Conservation (phyloP, 257 asterid species). For the Capsicum chinense region DNA sequence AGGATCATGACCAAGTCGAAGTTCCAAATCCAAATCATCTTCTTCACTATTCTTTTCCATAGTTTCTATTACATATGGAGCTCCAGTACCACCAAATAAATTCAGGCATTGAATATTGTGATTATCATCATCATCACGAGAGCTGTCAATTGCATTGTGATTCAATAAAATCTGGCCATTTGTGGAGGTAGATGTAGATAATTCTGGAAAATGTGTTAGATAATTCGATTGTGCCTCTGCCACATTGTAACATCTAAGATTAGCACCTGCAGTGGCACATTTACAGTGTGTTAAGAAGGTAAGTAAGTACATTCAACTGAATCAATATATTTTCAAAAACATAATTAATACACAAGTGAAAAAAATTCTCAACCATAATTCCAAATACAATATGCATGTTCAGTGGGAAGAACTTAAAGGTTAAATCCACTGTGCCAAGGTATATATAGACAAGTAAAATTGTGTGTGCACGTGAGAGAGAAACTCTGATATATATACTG, state of each 20-base stretch:
- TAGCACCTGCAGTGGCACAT: conserved; percentile 7
- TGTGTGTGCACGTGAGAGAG: too few species aligned
- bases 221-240: conserved; percentile 27
- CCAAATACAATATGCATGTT: background rate
- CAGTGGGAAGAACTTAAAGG: background rate
- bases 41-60: conserved; percentile 39
- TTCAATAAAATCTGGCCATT: background rate
- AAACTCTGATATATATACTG: too few species aligned
- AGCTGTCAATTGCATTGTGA: background rate
- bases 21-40: conserved; percentile 78
- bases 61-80: conserved; percentile 25
- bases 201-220: conserved; percentile 35
- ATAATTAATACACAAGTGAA: background rate
- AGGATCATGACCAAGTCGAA: conserved; percentile 59
- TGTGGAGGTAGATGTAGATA: conserved; percentile 21
- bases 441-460: too few species aligned
- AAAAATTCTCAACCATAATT: background rate
- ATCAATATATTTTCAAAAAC: background rate
- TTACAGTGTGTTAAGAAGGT: background rate
- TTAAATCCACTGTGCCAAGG: background rate
- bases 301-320: background rate
- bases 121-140: background rate
- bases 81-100: conserved; percentile 29
- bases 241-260: conserved; percentile 17
- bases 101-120: conserved; percentile 27